Evolutionary conservation across 768 basidiomycete genomes (phyloP).

Genomic region (Sutorius australiensis): DNA sequence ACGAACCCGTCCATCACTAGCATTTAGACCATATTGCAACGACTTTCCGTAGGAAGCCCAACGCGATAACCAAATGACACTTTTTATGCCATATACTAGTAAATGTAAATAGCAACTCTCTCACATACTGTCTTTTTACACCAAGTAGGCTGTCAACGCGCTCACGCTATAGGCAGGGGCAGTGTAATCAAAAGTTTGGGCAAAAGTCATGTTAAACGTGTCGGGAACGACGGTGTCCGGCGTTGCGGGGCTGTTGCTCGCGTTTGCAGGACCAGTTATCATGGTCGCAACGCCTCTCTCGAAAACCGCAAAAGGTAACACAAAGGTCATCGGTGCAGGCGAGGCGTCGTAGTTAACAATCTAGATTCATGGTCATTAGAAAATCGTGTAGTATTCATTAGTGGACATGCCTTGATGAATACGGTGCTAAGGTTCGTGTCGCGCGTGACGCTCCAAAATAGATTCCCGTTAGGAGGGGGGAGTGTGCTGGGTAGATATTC

Average conservation of each 20-base stretch:
- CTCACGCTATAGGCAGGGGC: slow-evolving; percentile 48
- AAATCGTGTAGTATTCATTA: neutral
- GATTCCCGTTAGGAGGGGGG: slow-evolving; percentile 42
- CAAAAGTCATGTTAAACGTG: slow-evolving; percentile 35
- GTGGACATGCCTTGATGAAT: slow-evolving; percentile 51
- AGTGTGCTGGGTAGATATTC: slow-evolving; percentile 62
- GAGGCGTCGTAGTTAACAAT: slow-evolving; percentile 48
- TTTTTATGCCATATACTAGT: neutral
- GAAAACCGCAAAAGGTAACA: slow-evolving; percentile 51
- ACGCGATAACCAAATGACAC: neutral
- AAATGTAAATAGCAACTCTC: too few species aligned
- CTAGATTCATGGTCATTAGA: slow-evolving; percentile 28
- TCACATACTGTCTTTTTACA: neutral
- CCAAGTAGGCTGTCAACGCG: slow-evolving; percentile 23
- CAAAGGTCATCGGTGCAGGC: slow-evolving; percentile 44
- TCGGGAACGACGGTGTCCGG: slow-evolving; percentile 48
- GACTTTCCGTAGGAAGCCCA: slow-evolving; percentile 1
- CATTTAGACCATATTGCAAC: slow-evolving; percentile 29
- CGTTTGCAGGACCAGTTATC: slow-evolving; percentile 45
- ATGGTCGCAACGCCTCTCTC: slow-evolving; percentile 43
- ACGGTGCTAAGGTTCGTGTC: slow-evolving; percentile 30
- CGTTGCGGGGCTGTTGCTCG: slow-evolving; percentile 52
- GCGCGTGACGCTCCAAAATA: slow-evolving; percentile 59
- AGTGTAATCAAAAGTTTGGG: slow-evolving; percentile 45
- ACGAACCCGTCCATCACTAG: too few species aligned